Evolutionary conservation across 345 rosid species (phyloP).

Genomic region (Hibiscus syriacus): DNA sequence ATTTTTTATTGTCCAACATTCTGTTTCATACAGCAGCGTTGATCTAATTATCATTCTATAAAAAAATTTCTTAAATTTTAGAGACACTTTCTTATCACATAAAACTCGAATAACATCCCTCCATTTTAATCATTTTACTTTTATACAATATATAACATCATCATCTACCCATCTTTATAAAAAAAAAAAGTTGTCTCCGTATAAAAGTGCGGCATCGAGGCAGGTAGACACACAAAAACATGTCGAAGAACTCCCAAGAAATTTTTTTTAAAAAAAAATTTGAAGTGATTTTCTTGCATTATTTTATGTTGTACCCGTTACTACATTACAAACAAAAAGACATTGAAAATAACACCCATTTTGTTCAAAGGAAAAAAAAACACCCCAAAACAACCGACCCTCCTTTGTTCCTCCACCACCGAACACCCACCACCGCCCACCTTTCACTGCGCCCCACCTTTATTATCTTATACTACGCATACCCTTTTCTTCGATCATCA

Average conservation of each 20-base stretch:
- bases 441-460: slow-evolving; percentile 18
- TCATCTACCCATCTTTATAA: too few relatives aligned
- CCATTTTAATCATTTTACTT: too few relatives aligned
- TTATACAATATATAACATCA: too few relatives aligned
- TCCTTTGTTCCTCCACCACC: slow-evolving; percentile 66
- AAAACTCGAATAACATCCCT: too few relatives aligned
- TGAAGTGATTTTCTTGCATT: neutral
- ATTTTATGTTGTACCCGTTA: neutral
- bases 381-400: slow-evolving; percentile 14
- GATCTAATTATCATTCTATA: too few relatives aligned
- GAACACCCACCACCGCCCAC: slow-evolving; percentile 33
- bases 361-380: neutral
- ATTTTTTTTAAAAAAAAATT: neutral
- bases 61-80: too few relatives aligned
- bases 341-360: slow-evolving; percentile 19
- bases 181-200: neutral
- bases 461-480: slow-evolving; percentile 20
- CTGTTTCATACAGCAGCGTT: too few relatives aligned
- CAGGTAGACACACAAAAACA: neutral
- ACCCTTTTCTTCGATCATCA: slow-evolving; percentile 13
- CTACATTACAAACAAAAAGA: slow-evolving; percentile 4
- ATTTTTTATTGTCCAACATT: too few relatives aligned
- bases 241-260: neutral
- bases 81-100: too few relatives aligned
- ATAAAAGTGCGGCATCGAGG: slow-evolving; percentile 2